Evolutionary conservation across 2,329 filamentous ascomycete genomes (phyloP).

Genomic region (Aureobasidium uvarum): DNA sequence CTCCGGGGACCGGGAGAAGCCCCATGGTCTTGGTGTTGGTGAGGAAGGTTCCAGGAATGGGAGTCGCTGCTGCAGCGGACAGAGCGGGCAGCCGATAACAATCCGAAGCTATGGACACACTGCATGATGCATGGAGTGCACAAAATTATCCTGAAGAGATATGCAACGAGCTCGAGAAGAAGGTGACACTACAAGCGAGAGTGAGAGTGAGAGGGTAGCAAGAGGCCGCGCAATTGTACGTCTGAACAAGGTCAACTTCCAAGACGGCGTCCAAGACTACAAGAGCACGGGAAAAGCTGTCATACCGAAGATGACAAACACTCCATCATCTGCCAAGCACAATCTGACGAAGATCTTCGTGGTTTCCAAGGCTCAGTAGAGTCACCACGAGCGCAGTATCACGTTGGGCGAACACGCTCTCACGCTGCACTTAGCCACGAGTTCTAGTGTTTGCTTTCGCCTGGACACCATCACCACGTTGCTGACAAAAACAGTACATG

Average conservation of each 20-base stretch:
- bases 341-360: not conserved
- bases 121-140: conserved; percentile 22
- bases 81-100: conserved; percentile 18
- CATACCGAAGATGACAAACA: conserved; percentile 11
- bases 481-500: conserved; percentile 17
- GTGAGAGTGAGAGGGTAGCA: not conserved
- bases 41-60: conserved; percentile 2
- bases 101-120: not conserved
- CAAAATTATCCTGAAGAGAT: conserved; percentile 2
- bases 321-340: not conserved
- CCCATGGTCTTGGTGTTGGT: not conserved
- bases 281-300: conserved; percentile 6
- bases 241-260: not conserved
- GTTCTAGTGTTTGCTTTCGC: not conserved
- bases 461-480: not conserved
- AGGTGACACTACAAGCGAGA: not conserved
- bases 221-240: conserved; percentile 17
- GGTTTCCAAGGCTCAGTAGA: not conserved
- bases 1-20: not conserved
- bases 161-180: not conserved
- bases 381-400: conserved; percentile 5
- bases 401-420: conserved; percentile 11
- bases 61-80: conserved; percentile 1
- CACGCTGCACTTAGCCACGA: not conserved
- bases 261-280: conserved; percentile 7